Evolutionary conservation across 805 yeast genomes (phyloP).

Genomic region (Zygoascus tannicola): DNA sequence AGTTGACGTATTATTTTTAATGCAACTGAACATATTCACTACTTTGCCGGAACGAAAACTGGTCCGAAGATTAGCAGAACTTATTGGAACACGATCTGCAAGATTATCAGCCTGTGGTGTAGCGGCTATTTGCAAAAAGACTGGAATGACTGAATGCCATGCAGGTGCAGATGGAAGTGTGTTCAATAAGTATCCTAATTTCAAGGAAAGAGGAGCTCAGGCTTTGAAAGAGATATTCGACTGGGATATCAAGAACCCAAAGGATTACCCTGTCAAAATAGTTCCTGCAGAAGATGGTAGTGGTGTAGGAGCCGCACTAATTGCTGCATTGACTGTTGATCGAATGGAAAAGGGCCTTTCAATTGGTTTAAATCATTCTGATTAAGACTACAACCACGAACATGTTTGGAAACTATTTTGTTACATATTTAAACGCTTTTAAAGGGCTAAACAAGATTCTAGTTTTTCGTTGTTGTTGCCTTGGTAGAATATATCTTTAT

Average conservation of each 20-base stretch:
- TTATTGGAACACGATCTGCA: slow-evolving; percentile 87
- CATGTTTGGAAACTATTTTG: too few relatives aligned
- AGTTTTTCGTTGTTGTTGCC: too few relatives aligned
- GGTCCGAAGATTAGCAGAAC: slow-evolving; percentile 72
- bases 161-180: slow-evolving; percentile 98
- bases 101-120: slow-evolving; percentile 90
- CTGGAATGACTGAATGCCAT: slow-evolving; percentile 57
- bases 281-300: slow-evolving; percentile 97
- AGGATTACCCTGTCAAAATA: slow-evolving; percentile 71
- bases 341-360: slow-evolving; percentile 56
- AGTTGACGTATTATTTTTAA: slow-evolving; percentile 56
- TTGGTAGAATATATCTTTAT: too few relatives aligned
- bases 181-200: slow-evolving; percentile 85
- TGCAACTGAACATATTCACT: slow-evolving; percentile 51
- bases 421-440: too few relatives aligned
- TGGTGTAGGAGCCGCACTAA: slow-evolving; percentile 97
- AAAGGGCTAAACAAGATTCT: too few relatives aligned
- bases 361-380: too few relatives aligned
- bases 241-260: slow-evolving; percentile 46
- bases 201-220: slow-evolving; percentile 79
- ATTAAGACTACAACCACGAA: too few relatives aligned
- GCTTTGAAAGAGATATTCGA: slow-evolving; percentile 83
- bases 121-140: slow-evolving; percentile 86
- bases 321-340: slow-evolving; percentile 86
- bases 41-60: slow-evolving; percentile 72